These are phyloP conservation scores for Cylindrodendrum hubeiense DNA, from an alignment of 2,329 filamentous ascomycete genomes.

Conservation along the genomic window DNA sequence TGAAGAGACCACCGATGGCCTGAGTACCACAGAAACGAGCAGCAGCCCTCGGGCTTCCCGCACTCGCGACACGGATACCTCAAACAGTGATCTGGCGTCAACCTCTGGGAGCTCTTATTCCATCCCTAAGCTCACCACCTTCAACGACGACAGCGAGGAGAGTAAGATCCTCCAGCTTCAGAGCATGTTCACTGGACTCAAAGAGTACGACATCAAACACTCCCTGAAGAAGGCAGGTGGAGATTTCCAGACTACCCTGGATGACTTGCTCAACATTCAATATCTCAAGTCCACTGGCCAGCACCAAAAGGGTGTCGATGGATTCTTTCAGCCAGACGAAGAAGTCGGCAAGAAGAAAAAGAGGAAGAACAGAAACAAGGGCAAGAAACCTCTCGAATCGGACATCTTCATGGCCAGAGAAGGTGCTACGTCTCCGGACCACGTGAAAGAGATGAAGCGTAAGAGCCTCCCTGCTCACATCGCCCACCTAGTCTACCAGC, in stretches of 20 bases:
- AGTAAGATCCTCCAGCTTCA: slow-evolving; percentile 74
- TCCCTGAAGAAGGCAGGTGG: slow-evolving; percentile 76
- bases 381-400: slow-evolving; percentile 33
- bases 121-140: slow-evolving; percentile 48
- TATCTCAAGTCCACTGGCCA: slow-evolving; percentile 78
- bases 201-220: slow-evolving; percentile 73
- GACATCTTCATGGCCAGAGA: slow-evolving; percentile 32
- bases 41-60: slow-evolving; percentile 45
- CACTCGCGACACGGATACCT: slow-evolving; percentile 46
- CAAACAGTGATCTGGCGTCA: slow-evolving; percentile 40
- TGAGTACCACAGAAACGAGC: slow-evolving; percentile 43
- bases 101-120: slow-evolving; percentile 34
- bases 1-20: slow-evolving; percentile 42
- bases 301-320: slow-evolving; percentile 82
- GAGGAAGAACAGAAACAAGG: slow-evolving; percentile 50
- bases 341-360: slow-evolving; percentile 54
- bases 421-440: slow-evolving; percentile 29
- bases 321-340: slow-evolving; percentile 74
- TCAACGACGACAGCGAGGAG: slow-evolving; percentile 61
- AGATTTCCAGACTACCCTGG: slow-evolving; percentile 78
- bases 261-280: slow-evolving; percentile 83
- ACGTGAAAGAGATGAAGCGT: slow-evolving; percentile 47
- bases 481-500: not conserved
- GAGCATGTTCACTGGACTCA: slow-evolving; percentile 79
- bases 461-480: slow-evolving; percentile 13